These are phyloP conservation scores for Acacia crassicarpa DNA, from an alignment of 306 rosid genomes.

Conservation along the genomic window DNA sequence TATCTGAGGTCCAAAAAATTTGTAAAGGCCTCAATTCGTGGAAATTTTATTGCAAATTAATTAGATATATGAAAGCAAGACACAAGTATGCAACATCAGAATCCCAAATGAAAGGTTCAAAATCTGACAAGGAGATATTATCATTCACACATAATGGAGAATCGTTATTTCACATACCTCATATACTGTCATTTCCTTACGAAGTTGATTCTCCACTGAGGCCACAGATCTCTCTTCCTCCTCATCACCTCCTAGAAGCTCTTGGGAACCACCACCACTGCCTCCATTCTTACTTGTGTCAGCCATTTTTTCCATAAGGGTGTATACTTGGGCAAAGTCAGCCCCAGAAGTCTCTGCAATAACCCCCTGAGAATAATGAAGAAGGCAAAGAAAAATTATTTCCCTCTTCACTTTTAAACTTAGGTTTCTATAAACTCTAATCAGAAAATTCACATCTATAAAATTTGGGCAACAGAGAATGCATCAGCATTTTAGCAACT, in stretches of 20 bases:
- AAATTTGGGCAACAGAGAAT: slow-evolving; percentile 19
- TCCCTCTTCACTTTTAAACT: slow-evolving; percentile 25
- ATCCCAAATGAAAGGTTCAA: background rate
- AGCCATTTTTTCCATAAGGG: slow-evolving; percentile 55
- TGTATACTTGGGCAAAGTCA: slow-evolving; percentile 60
- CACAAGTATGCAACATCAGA: background rate
- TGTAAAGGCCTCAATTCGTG: slow-evolving; percentile 5
- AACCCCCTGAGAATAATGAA: slow-evolving; percentile 56
- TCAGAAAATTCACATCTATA: background rate
- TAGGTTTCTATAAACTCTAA: slow-evolving; percentile 7
- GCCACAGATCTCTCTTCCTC: slow-evolving; percentile 84
- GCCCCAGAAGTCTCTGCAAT: slow-evolving; percentile 59
- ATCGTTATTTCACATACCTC: slow-evolving; percentile 55
- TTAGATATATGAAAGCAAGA: slow-evolving; percentile 13
- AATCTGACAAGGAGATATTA: background rate
- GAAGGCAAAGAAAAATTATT: slow-evolving; percentile 12
- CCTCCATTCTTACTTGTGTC: slow-evolving; percentile 67
- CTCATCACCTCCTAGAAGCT: slow-evolving; percentile 79
- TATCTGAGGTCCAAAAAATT: background rate
- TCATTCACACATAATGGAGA: background rate
- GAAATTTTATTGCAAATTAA: background rate
- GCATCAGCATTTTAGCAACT: slow-evolving; percentile 3
- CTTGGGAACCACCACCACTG: slow-evolving; percentile 55
- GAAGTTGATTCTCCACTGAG: slow-evolving; percentile 82
- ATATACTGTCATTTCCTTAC: slow-evolving; percentile 87